Base-by-base conservation (phyloP, 768 basidiomycete species). In the Suillus cothurnatus region DNA sequence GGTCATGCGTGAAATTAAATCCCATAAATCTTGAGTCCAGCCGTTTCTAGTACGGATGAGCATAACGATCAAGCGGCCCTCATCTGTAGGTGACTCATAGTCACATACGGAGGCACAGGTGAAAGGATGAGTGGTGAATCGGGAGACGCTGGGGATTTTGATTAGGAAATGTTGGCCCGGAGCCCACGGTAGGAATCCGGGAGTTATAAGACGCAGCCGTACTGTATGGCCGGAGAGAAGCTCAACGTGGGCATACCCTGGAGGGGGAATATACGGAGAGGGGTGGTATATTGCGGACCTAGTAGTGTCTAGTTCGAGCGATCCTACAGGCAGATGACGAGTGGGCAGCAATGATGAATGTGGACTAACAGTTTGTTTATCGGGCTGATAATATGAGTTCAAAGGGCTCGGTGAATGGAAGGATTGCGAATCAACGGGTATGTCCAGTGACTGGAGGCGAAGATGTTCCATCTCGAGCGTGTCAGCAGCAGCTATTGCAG, bases 91-190 rank as follows among this genome's bases (percentile, higher is more conserved):
- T 3, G 77, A 77, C 68, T 81, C 76, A 61, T 79, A 77, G 63
- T 89, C 86, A 68, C 84, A 87, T 34, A 88, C 78, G 39, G 86
- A 86, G 28, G 85, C 86, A 66, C 85, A 85, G 0, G 92, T 92
- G 75, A 92, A 93, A 3, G 92, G 92, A 70, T 93, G 92, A 4
- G 85, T 82, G 31, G 85, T 83, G 70, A 88, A 80, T 39, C 76
- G 79, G 4, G 88, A 87, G 32, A 94, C 78, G 36, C 82, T 82
- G 0, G 92, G 91, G 23, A 92, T 80, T 61, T 80, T 85, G 66
- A 94, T 80, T 28, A 90, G 80, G 69, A 93, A 86, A 73, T 91
- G 89, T 74, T 93, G 92, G n/a, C 92, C 92, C 3, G 92, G 87
- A 1, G 86, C 82, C 92, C 92, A 93, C 0, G 80, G 74, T 58